These are phyloP conservation scores for Ophiostoma ips DNA, from an alignment of 2,329 filamentous ascomycete genomes.

Conservation along the genomic window DNA sequence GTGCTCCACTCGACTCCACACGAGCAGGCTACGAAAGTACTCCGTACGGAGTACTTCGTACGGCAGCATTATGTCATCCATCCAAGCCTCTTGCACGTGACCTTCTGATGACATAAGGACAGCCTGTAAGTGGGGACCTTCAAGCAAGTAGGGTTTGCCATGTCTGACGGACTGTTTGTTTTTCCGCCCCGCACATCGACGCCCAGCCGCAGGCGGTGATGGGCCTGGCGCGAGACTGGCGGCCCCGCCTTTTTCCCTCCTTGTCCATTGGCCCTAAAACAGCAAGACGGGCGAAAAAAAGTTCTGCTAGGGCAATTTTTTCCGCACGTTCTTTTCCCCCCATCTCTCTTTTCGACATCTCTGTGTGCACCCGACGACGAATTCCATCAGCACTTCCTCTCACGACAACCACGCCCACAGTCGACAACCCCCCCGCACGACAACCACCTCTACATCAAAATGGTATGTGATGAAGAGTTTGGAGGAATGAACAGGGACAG, in stretches of 20 bases:
- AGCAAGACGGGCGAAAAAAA: slow-evolving; percentile 10
- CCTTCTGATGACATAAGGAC: too few species aligned
- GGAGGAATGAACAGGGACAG: background rate
- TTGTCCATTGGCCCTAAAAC: background rate
- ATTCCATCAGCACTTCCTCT: slow-evolving; percentile 1
- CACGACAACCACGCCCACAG: slow-evolving; percentile 9
- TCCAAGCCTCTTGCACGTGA: too few species aligned
- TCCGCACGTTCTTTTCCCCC: slow-evolving; percentile 12
- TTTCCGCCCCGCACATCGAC: too few species aligned
- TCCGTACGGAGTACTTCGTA: too few species aligned
- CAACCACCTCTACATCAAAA: slow-evolving; percentile 9
- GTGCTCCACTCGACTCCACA: too few species aligned
- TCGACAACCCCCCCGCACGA: slow-evolving; percentile 10
- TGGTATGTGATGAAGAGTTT: slow-evolving; percentile 10
- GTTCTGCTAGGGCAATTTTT: slow-evolving; percentile 9
- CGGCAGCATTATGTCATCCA: too few species aligned
- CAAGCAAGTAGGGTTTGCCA: too few species aligned
- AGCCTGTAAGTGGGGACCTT: too few species aligned
- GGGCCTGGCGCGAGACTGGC: background rate
- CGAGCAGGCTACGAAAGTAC: too few species aligned
- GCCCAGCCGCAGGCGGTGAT: too few species aligned
- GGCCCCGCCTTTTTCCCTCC: background rate
- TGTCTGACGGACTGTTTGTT: too few species aligned
- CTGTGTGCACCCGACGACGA: slow-evolving; percentile 10
- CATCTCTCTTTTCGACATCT: slow-evolving; percentile 9